Base-by-base conservation (phyloP, 2,329 filamentous ascomycete genomes). In the Ophiognomonia clavigignenti-juglandacearum region DNA sequence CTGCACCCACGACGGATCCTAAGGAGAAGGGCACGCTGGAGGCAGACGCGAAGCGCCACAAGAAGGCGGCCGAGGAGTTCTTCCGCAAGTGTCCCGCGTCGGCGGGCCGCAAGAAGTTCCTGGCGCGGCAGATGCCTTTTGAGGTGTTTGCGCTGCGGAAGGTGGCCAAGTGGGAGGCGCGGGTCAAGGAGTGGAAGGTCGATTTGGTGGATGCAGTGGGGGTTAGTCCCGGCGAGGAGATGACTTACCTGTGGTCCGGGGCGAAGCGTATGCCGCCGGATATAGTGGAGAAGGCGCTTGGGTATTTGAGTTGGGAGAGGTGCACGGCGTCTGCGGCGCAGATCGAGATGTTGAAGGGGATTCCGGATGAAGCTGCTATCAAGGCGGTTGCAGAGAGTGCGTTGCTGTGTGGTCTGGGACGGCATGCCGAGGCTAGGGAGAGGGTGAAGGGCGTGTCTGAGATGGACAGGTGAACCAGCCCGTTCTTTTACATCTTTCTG, bases 181-280 rank as follows among this genome's bases (percentile, higher is more conserved):
- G 89, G 19, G 82, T 86, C 4, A 84, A 83, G 59, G 72, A 77
- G 38, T 78, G 83, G 64, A 72, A 76, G 2, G 67, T 88, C 26
- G 78, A 84, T 39, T 71, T 96, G 4, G 77, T 86, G 2, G 92
- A 97, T 56, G 90, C 86, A 0, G 74, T 95, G 8, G 90, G 90
- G 0, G 75, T 88, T 3, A 86, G 83, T 50, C 93, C 93, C 0
- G 72, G 88, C 1, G 80, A 90, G 58, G 93, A 97, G 69, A 95
- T 97, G 86, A 83, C 86, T 11, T 95, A 92, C 63, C 82, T 97
- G 57, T 97, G 91, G 91, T 91, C 88, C 59, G 92, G 91, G 1
- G 82, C 81, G 57, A 92, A 88, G 65, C 82, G 89, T 45, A 95
- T 96, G 88, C 72, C 77, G 2, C 57, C 67, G 1, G 67, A 69